These are phyloP conservation scores for Pythium diclinum DNA, from an alignment of 352 stramenopile genomes.

Conservation along the genomic window DNA sequence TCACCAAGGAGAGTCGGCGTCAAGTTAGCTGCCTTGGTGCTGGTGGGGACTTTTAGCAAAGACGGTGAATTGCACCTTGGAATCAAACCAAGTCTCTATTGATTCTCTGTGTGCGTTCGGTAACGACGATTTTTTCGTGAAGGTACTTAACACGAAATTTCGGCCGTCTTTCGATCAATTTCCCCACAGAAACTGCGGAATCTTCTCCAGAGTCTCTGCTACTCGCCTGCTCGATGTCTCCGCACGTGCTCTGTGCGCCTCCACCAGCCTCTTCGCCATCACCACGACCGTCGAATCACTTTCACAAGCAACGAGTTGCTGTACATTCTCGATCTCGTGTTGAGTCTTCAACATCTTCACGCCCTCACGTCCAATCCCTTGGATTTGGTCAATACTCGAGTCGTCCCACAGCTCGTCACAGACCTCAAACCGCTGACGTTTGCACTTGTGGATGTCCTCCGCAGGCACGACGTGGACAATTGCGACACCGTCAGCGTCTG, in stretches of 20 bases:
- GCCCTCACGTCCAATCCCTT: not conserved
- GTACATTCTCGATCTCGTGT: not conserved
- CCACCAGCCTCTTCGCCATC: not conserved
- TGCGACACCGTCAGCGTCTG: not conserved
- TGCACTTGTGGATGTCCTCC: not conserved
- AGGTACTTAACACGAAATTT: too few species aligned
- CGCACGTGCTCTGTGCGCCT: not conserved
- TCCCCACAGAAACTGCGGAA: not conserved
- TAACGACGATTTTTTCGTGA: too few species aligned
- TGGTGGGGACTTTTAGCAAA: too few species aligned
- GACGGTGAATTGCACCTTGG: too few species aligned
- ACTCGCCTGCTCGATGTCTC: not conserved
- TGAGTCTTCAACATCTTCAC: not conserved
- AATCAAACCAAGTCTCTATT: too few species aligned
- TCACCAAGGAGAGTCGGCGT: too few species aligned
- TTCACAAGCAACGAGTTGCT: not conserved
- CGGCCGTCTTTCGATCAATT: not conserved
- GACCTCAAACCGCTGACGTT: not conserved
- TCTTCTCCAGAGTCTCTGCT: not conserved
- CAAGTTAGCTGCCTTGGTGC: too few species aligned
- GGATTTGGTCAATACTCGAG: not conserved
- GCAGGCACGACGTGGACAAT: not conserved
- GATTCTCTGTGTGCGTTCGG: too few species aligned
- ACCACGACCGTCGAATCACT: not conserved
- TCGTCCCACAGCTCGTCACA: not conserved